Evolutionary conservation across 2,329 filamentous ascomycete species (phyloP), one percentile per base, ranked within the genome.

Genomic region (Fusarium sp.): DNA sequence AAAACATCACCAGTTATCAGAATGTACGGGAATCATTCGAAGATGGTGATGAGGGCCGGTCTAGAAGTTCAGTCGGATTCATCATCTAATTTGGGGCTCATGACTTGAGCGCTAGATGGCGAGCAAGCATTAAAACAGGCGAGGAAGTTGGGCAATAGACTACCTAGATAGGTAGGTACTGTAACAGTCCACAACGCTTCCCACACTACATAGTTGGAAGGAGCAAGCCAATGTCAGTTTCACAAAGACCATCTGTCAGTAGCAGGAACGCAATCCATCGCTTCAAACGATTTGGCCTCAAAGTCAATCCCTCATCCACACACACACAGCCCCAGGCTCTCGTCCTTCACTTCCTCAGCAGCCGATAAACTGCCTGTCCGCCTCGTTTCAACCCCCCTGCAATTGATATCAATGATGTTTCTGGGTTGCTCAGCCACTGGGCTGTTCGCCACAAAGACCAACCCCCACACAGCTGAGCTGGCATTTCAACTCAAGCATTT

Each of bases 91-190:
- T 24, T 9, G 7, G 22, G 13, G 42, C 2, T 18, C 4, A 14
- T 24, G 22, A 6, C 2, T 0, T 6, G 2, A 1, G 2, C 22
- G 22, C 4, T 10, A 24, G 14, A 10, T 47, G 6, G 2, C 22
- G 3, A 2, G 22, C 7, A 47, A 16, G 8, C 24, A 6, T 47
- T 4, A 2, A 18, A 45, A 22, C 24, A 27, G 24, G 24, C 24
- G 24, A 24, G 24, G 24, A 24, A 24, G 4, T 24, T 24, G 24
- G 24, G 24, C 24, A 24, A 24, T 24, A 24, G 24, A 24, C 24
- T 24, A 24, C 24, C 24, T 24, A 24, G 24, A 24, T 24, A 24
- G 24, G 24, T 24, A 24, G 24, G 24, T 24, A 5, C 24, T 24
- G 24, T 24, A 24, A 24, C 24, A 24, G 24, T 24, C 5, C 24